A percentile compares a stretch with the other conserved stretches of the same genome.
phyloP scores from a whole-genome alignment of 2,329 filamentous ascomycete genomes.

The Magnaporthiopsis rhizophila region DNA sequence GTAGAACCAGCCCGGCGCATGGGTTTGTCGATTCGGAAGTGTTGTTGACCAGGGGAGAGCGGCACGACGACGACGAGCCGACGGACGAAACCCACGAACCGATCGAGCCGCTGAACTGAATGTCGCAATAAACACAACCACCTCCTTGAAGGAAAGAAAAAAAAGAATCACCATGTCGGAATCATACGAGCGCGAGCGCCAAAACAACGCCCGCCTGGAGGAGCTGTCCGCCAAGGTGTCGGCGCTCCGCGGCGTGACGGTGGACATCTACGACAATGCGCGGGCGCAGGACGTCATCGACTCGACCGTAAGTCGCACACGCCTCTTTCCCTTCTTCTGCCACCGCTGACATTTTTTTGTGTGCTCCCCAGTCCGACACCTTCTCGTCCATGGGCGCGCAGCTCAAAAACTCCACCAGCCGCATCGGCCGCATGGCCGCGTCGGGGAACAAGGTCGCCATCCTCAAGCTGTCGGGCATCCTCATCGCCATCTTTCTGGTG shows the following conservation, averaged over 20 bases:
- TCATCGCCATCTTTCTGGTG: constrained; percentile 63
- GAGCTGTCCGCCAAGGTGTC: constrained; percentile 88
- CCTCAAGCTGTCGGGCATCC: constrained; percentile 78
- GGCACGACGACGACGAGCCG: too few species aligned
- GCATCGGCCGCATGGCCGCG: constrained; percentile 83
- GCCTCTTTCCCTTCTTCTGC: background rate
- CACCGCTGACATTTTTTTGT: too few species aligned
- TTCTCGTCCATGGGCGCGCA: constrained; percentile 81
- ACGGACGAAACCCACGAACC: too few species aligned
- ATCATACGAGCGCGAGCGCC: constrained; percentile 71
- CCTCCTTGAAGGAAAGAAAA: background rate
- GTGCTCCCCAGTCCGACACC: constrained; percentile 76
- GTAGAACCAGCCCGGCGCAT: background rate
- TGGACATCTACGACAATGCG: constrained; percentile 97
- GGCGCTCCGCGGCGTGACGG: constrained; percentile 83
- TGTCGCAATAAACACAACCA: background rate
- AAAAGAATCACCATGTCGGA: constrained; percentile 53
- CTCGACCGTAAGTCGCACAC: constrained; percentile 52
- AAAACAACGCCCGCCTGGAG: constrained; percentile 92
- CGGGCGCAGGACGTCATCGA: constrained; percentile 83
- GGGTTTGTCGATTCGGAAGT: background rate
- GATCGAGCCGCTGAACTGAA: background rate
- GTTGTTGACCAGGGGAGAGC: too few species aligned
- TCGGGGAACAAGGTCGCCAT: constrained; percentile 87
- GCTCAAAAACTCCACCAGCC: constrained; percentile 73